Evolutionary conservation across 2,329 filamentous ascomycete species (phyloP), one percentile per base, ranked within the genome.

Genomic region (Fusarium phyllophilum): DNA sequence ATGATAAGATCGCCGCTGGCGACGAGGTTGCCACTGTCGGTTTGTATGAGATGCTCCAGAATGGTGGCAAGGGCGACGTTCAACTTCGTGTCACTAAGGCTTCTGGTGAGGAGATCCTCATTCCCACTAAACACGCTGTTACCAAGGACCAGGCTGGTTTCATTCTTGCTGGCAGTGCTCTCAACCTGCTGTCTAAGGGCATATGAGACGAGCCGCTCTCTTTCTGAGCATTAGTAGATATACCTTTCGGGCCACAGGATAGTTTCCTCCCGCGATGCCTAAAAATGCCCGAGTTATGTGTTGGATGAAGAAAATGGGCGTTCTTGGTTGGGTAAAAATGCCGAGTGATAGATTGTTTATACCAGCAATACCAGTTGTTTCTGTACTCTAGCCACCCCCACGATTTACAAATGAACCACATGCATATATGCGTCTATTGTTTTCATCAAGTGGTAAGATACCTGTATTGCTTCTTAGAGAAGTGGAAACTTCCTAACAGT

Each of bases 141-240:
- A 97, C 91, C 80, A 89, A 92, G 84, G 96, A 98, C 82, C 96
- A 99, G 87, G 94, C 94, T 70, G 91, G 89, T 2, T 99, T 98
- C 80, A 94, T 99, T 74, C 86, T 99, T 57, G 96, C 96, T 1
- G 96, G 96, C 7, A 97, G 94, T 82, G 96, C 96, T 46, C 83
- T 99, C 84, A 99, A 99, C 84, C 81, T 98, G 82, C 84, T 99
- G 78, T 93, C 95, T 51, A 92, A 92, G 87, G 78, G 82, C 5
- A 54, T 79, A 17, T 83, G 74, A 70, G n/a, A 20, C 45, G 38
- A 58, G 57, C 22, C 39, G 29, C 15, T 26, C 56, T 29, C 33
- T 49, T 59, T 49, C 12, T 24, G 26, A 51, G 24, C 20, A 36
- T 59, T 22, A 38, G 24, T 55, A 31, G 24, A 51, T 59, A 20